Base-by-base conservation (phyloP, 371 early-diverging fungal species). In the Parasitella parasitica region DNA sequence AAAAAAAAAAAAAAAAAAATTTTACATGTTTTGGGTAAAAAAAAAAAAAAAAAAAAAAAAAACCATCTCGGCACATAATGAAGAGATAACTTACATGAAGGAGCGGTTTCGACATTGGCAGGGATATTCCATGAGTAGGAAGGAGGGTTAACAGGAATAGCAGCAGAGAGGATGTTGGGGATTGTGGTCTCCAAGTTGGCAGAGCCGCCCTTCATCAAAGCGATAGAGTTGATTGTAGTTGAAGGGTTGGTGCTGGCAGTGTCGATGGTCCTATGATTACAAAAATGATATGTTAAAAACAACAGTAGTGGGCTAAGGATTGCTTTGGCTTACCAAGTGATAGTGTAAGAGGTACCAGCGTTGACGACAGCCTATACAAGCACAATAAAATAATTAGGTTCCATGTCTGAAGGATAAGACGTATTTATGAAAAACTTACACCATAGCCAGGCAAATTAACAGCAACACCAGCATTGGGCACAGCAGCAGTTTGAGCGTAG, bases 71-170 rank as follows among this genome's bases (percentile, higher is more conserved):
- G 27, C 38, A 18, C 0, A 28, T 9, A 4, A 1, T 9, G 20
- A 2, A 2, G n/a, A n/a, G n/a, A n/a, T n/a, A 20, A 71, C 69
- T 66, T 73, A 76, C 74, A 76, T 24, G 71, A 62, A 41, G 64
- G 37, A 30, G 61, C 62, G 12, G 71, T 67, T 37, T 61, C 54
- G n/a, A 59, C 57, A 18, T 22, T 53, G 6, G 58, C 20, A 18
- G 77, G 77, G 22, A 76, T 64, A 38, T 71, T 64, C 77, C 77
- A 76, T n/a, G 27, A 24, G 43, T 67, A 76, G 38, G 54, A 34
- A 39, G 62, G 52, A 43, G 58, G 53, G 46, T 26, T 63, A 18
- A 71, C 61, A 27, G 65, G 64, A 53, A 72, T 54, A 30, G 71
- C 51, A 55, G 54, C 54, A 61, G 68, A 46, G n/a, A 64, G 67